Evolutionary conservation across 306 rosid species (phyloP).

Genomic region (Fagus sylvatica): DNA sequence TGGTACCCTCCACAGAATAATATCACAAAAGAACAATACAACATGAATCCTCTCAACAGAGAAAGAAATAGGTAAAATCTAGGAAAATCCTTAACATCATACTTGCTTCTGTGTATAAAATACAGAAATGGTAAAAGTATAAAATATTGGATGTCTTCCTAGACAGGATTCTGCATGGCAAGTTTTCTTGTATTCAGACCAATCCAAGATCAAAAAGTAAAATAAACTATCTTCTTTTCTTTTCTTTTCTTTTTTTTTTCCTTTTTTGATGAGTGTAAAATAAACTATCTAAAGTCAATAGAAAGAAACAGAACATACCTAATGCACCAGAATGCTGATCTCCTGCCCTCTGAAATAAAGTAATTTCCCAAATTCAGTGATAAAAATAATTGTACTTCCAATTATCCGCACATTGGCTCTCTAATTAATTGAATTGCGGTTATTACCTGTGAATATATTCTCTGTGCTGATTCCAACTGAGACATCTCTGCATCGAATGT

Average conservation of each 20-base stretch:
- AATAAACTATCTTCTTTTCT: neutral
- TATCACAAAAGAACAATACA: neutral
- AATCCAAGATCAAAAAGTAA: neutral
- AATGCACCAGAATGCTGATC: constrained; percentile 58
- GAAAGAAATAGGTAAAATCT: neutral
- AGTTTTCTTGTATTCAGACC: neutral
- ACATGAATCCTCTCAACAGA: neutral
- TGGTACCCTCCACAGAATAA: neutral
- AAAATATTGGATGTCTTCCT: neutral
- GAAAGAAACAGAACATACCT: constrained; percentile 52
- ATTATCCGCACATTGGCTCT: constrained; percentile 20
- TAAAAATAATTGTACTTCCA: constrained; percentile 2
- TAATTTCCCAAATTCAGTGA: constrained; percentile 34
- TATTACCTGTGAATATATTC: constrained; percentile 81
- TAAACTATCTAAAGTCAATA: constrained; percentile 4
- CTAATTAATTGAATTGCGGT: constrained; percentile 10
- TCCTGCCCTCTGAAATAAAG: constrained; percentile 65
- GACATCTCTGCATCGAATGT: constrained; percentile 88
- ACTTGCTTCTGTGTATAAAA: neutral
- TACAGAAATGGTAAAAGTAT: neutral
- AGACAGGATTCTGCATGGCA: neutral
- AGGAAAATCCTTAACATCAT: neutral
- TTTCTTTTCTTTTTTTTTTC: too few species aligned
- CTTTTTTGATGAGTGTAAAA: neutral
- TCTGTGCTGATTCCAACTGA: constrained; percentile 84